Percentiles rank a stretch among this genome's conserved stretches.
These are phyloP conservation scores for Nicotiana tabacum DNA, from an alignment of 257 asterid genomes.

Conservation along the genomic window DNA sequence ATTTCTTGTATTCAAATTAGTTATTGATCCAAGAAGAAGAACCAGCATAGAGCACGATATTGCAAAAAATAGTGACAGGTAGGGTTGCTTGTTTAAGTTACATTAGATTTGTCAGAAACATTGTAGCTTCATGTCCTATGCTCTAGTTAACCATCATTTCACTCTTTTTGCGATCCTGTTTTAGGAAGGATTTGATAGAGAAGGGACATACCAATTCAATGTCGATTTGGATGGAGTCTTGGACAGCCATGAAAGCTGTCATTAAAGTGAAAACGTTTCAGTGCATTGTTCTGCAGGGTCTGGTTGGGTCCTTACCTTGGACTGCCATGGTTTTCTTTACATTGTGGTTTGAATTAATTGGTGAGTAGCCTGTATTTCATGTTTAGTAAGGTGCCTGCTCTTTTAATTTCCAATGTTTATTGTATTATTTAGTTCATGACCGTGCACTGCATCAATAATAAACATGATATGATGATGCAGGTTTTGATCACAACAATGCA, in stretches of 20 bases:
- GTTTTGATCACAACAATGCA: constrained; percentile 81
- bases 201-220: constrained; percentile 34
- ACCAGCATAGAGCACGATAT: constrained; percentile 23
- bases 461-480: constrained; percentile 31
- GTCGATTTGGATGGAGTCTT: constrained; percentile 72
- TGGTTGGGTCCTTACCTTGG: constrained; percentile 92
- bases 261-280: constrained; percentile 80
- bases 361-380: constrained; percentile 25
- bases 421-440: background rate
- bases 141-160: background rate
- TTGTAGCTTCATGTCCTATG: background rate
- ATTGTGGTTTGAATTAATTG: constrained; percentile 86
- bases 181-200: constrained; percentile 64
- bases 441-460: background rate
- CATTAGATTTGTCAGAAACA: background rate
- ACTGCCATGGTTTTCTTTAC: constrained; percentile 90
- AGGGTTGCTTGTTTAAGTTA: background rate
- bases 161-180: constrained; percentile 5
- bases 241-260: constrained; percentile 79
- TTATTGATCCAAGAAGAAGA: constrained; percentile 65
- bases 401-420: background rate
- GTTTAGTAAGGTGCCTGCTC: background rate
- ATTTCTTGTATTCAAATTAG: constrained; percentile 67
- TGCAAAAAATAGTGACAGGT: constrained; percentile 49
- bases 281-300: constrained; percentile 86